phyloP scores from a whole-genome alignment of 2,329 filamentous ascomycete species.

The Aspergillus vadensis region DNA sequence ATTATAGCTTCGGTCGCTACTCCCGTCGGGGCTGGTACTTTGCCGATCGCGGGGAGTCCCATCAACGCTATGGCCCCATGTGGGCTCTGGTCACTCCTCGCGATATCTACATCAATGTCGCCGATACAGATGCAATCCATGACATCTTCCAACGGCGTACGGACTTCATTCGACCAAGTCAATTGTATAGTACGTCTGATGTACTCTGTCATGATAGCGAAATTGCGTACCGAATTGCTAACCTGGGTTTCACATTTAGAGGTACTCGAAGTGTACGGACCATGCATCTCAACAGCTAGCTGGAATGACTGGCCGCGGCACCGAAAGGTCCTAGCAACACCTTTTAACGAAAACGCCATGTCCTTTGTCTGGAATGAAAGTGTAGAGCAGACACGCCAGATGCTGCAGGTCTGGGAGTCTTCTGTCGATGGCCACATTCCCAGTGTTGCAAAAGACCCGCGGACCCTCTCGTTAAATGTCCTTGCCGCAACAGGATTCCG shows the following conservation, averaged over 20 bases:
- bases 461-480: conserved; percentile 8
- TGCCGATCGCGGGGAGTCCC: conserved; percentile 4
- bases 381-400: conserved; percentile 1
- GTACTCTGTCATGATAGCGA: neutral
- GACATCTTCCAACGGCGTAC: conserved; percentile 1
- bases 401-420: neutral
- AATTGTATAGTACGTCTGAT: conserved; percentile 4
- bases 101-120: conserved; percentile 7
- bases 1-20: conserved; percentile 7
- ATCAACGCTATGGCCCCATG: conserved; percentile 3
- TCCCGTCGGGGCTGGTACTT: conserved; percentile 9
- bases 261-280: conserved; percentile 8
- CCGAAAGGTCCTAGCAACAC: conserved; percentile 5
- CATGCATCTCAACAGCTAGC: conserved; percentile 8
- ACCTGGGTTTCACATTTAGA: neutral
- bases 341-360: conserved; percentile 8
- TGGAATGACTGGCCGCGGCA: conserved; percentile 6
- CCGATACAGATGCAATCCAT: neutral
- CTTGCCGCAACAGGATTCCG: conserved; percentile 10
- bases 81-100: conserved; percentile 7
- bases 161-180: conserved; percentile 4
- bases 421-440: neutral
- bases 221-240: neutral
- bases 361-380: conserved; percentile 10
- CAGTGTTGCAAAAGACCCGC: conserved; percentile 8